Conservation (phyloP, 1,284 basidiomycete species). For the Irpex sp. region DNA sequence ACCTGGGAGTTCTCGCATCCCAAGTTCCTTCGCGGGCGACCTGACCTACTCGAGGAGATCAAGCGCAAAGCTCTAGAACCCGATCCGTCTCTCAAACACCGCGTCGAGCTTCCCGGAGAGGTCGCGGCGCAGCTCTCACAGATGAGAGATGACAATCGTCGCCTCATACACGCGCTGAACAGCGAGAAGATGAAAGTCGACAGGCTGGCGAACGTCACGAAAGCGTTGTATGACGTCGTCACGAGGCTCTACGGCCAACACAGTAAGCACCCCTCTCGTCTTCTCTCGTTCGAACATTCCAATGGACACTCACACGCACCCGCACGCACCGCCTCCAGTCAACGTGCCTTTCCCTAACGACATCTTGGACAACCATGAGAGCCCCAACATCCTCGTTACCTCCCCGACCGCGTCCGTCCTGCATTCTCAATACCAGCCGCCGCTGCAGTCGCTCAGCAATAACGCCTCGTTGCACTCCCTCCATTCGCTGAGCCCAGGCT, state of each 20-base stretch:
- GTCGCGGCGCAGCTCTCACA: slow-evolving; percentile 64
- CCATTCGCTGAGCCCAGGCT: slow-evolving; percentile 49
- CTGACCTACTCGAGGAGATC: slow-evolving; percentile 81
- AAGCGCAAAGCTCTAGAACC: slow-evolving; percentile 81
- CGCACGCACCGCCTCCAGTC: slow-evolving; percentile 34
- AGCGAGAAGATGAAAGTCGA: slow-evolving; percentile 45
- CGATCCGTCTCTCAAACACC: slow-evolving; percentile 60
- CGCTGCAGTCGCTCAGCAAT: slow-evolving; percentile 23
- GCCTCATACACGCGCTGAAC: slow-evolving; percentile 48
- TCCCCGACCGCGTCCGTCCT: slow-evolving; percentile 48
- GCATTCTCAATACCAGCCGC: slow-evolving; percentile 25
- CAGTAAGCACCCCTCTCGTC: slow-evolving; percentile 33
- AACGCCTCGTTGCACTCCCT: slow-evolving; percentile 30
- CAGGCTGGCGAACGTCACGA: slow-evolving; percentile 34
- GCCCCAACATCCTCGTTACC: slow-evolving; percentile 70
- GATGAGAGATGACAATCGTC: slow-evolving; percentile 66
- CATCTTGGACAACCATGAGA: slow-evolving; percentile 46
- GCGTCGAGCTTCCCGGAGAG: slow-evolving; percentile 76
- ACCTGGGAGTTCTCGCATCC: slow-evolving; percentile 89
- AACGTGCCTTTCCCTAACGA: slow-evolving; percentile 58
- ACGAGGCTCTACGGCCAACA: slow-evolving; percentile 48
- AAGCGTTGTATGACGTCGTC: slow-evolving; percentile 55
- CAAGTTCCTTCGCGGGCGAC: slow-evolving; percentile 79
- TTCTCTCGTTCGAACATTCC: background rate
- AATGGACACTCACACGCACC: background rate